Conservation (phyloP, 2,329 filamentous ascomycete species). For the Xylariaceae sp. region DNA sequence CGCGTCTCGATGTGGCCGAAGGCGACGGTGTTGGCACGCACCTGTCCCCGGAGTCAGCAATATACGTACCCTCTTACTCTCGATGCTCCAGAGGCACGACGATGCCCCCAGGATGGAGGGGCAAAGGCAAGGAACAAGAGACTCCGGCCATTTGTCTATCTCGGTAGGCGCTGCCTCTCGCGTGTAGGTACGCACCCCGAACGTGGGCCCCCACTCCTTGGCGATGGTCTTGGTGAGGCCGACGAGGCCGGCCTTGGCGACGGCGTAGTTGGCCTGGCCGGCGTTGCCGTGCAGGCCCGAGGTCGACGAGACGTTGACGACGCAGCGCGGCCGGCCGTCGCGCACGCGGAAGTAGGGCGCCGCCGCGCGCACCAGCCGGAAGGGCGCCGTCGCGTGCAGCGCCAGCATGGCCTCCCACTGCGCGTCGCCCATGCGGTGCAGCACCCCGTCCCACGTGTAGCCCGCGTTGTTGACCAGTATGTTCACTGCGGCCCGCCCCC, state of each 20-base stretch:
- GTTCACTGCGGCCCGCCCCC: constrained; percentile 81
- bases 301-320: constrained; percentile 80
- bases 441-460: constrained; percentile 88
- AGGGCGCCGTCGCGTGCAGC: constrained; percentile 77
- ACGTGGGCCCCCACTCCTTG: constrained; percentile 82
- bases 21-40: constrained; percentile 72
- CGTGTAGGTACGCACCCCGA: constrained; percentile 78
- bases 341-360: constrained; percentile 83
- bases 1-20: constrained; percentile 78
- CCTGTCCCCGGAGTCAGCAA: no score
- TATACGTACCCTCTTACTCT: no score
- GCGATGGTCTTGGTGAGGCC: constrained; percentile 85
- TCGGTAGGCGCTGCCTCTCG: constrained; percentile 12
- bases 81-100: no score
- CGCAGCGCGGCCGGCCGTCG: constrained; percentile 68
- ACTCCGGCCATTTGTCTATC: background rate
- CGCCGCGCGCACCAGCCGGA: constrained; percentile 72
- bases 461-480: constrained; percentile 89
- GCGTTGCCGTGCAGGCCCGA: constrained; percentile 80
- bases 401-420: constrained; percentile 86
- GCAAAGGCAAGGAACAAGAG: no score
- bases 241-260: constrained; percentile 76
- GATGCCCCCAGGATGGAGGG: no score
- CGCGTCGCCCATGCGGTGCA: constrained; percentile 87
- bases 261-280: constrained; percentile 82